These are phyloP conservation scores for Lepidopterella palustris DNA, from an alignment of 495 filamentous ascomycete species.

Conservation along the genomic window DNA sequence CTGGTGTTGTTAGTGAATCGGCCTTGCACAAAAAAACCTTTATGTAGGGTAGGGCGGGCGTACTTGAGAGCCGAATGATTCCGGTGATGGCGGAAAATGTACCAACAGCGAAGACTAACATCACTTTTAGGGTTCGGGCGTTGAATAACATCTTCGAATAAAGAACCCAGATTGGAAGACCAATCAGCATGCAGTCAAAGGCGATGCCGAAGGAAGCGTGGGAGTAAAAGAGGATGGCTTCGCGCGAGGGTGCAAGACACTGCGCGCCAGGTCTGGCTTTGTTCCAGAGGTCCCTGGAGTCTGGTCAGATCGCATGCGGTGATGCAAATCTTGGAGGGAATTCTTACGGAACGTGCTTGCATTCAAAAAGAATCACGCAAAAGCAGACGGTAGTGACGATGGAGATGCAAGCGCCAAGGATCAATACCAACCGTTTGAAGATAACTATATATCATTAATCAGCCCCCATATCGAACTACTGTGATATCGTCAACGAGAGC, in stretches of 20 bases:
- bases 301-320: not conserved
- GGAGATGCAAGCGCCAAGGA: not conserved
- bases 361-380: conserved; percentile 13
- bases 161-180: conserved; percentile 36
- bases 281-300: not conserved
- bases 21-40: not conserved
- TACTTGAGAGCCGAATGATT: conserved; percentile 22
- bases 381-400: conserved; percentile 4
- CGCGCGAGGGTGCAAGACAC: not conserved
- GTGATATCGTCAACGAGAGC: too few relatives aligned
- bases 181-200: conserved; percentile 29
- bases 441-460: not conserved
- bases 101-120: conserved; percentile 33
- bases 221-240: not conserved
- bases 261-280: not conserved
- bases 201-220: conserved; percentile 28
- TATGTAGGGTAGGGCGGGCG: not conserved
- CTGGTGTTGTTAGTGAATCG: not conserved
- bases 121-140: conserved; percentile 28
- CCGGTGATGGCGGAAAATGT: conserved; percentile 31
- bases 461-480: too few relatives aligned
- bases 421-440: not conserved
- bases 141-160: conserved; percentile 33
- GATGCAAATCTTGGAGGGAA: not conserved
- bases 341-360: conserved; percentile 5